phyloP scores from a whole-genome alignment of 371 early-diverging fungal genomes.

The Basidiobolus heterosporus region DNA sequence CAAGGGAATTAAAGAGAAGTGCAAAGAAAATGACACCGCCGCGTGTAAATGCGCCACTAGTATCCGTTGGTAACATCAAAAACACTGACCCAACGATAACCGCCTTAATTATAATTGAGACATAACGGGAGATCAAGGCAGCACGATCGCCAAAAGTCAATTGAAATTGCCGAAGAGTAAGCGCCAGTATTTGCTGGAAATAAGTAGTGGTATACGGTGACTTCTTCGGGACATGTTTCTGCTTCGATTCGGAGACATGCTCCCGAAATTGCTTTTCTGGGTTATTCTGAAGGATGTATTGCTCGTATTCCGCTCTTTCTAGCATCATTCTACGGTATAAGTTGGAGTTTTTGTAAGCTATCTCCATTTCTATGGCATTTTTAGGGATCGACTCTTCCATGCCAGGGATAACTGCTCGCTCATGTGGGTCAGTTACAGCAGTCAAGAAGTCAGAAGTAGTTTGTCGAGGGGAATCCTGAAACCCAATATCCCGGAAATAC shows the following conservation, averaged over 20 bases:
- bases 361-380: slow-evolving; percentile 16
- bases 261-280: slow-evolving; percentile 18
- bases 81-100: slow-evolving; percentile 45
- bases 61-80: slow-evolving; percentile 23
- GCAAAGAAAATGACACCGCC: slow-evolving; percentile 44
- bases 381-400: slow-evolving; percentile 20
- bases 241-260: slow-evolving; percentile 20
- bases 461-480: slow-evolving; percentile 35
- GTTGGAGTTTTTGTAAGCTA: slow-evolving; percentile 10
- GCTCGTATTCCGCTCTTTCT: slow-evolving; percentile 13
- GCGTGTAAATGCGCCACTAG: slow-evolving; percentile 39
- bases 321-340: slow-evolving; percentile 10
- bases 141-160: slow-evolving; percentile 16
- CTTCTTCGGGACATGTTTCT: slow-evolving; percentile 15
- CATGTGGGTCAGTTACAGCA: slow-evolving; percentile 31
- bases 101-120: slow-evolving; percentile 29
- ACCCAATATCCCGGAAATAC: slow-evolving; percentile 36
- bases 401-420: slow-evolving; percentile 25
- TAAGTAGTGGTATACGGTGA: slow-evolving; percentile 30
- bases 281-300: slow-evolving; percentile 5
- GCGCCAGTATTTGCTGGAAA: slow-evolving; percentile 23
- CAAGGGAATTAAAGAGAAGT: slow-evolving; percentile 30
- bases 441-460: slow-evolving; percentile 54
- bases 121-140: slow-evolving; percentile 24
- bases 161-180: slow-evolving; percentile 27